A percentile compares a stretch with the other conserved stretches of the same genome.
These are phyloP conservation scores for Macrophomina phaseolina DNA, from an alignment of 2,329 filamentous ascomycete genomes.

Conservation along the genomic window DNA sequence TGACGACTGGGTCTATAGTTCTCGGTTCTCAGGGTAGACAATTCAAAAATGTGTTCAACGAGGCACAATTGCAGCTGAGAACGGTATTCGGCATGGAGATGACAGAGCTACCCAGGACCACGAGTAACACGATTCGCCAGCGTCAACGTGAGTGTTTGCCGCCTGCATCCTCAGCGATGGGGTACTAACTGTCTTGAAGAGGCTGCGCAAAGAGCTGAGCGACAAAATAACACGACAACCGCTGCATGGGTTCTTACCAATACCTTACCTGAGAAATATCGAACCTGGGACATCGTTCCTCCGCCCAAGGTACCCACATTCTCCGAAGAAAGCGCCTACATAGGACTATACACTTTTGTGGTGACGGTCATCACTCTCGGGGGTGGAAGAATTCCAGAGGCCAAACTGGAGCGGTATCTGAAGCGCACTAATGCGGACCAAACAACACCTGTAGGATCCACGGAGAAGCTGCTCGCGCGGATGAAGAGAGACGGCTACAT, in stretches of 20 bases:
- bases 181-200: neutral
- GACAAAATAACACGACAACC: slow-evolving; percentile 52
- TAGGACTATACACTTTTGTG: slow-evolving; percentile 79
- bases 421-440: slow-evolving; percentile 75
- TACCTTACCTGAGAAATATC: slow-evolving; percentile 71
- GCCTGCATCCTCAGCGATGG: no score
- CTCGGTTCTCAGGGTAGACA: slow-evolving; percentile 70
- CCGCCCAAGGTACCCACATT: slow-evolving; percentile 70
- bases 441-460: slow-evolving; percentile 74
- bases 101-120: slow-evolving; percentile 77
- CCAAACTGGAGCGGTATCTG: slow-evolving; percentile 78
- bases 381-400: slow-evolving; percentile 75
- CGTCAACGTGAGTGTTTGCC: slow-evolving; percentile 65
- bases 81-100: slow-evolving; percentile 90
- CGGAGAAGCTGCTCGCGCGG: slow-evolving; percentile 73
- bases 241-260: slow-evolving; percentile 79
- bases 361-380: slow-evolving; percentile 76
- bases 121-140: slow-evolving; percentile 81
- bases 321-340: slow-evolving; percentile 77
- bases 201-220: slow-evolving; percentile 62
- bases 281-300: slow-evolving; percentile 66
- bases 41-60: slow-evolving; percentile 78
- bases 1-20: slow-evolving; percentile 52
- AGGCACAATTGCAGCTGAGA: slow-evolving; percentile 74
- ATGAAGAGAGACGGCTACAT: slow-evolving; percentile 87